phyloP scores from a whole-genome alignment of 1,139 yeast genomes.

The Yamadazyma jaroonii region DNA sequence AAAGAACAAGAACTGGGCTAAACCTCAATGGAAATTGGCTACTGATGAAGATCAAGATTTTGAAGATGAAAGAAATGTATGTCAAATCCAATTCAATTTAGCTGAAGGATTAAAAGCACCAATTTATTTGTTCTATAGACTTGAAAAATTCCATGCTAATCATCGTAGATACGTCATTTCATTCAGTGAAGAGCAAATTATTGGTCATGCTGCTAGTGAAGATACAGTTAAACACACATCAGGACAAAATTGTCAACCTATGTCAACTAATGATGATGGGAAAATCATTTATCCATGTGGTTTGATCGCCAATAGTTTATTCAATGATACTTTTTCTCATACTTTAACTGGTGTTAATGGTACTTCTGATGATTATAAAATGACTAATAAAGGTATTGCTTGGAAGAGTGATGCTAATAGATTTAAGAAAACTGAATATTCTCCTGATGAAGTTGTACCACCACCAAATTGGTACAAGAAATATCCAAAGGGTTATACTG shows the following conservation, averaged over 20 bases:
- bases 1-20: slow-evolving; percentile 23
- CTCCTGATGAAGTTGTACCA: slow-evolving; percentile 60
- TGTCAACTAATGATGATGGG: slow-evolving; percentile 53
- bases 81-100: slow-evolving; percentile 75
- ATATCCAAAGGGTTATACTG: slow-evolving; percentile 71
- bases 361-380: slow-evolving; percentile 39
- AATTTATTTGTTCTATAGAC: slow-evolving; percentile 72
- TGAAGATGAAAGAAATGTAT: slow-evolving; percentile 60
- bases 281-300: slow-evolving; percentile 74
- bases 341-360: slow-evolving; percentile 39
- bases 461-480: slow-evolving; percentile 72
- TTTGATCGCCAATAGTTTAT: slow-evolving; percentile 70
- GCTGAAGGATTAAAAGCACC: slow-evolving; percentile 76
- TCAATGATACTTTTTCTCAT: slow-evolving; percentile 63
- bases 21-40: slow-evolving; percentile 56
- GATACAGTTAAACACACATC: slow-evolving; percentile 58
- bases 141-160: slow-evolving; percentile 84
- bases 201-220: slow-evolving; percentile 65
- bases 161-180: slow-evolving; percentile 93
- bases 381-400: slow-evolving; percentile 59
- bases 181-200: slow-evolving; percentile 84
- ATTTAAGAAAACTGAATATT: slow-evolving; percentile 59
- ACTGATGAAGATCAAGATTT: slow-evolving; percentile 49
- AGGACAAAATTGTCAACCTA: slow-evolving; percentile 89
- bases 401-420: slow-evolving; percentile 63